Evolutionary conservation across 2,329 filamentous ascomycete genomes (phyloP).

Genomic region (Exophiala lecanii-corni): DNA sequence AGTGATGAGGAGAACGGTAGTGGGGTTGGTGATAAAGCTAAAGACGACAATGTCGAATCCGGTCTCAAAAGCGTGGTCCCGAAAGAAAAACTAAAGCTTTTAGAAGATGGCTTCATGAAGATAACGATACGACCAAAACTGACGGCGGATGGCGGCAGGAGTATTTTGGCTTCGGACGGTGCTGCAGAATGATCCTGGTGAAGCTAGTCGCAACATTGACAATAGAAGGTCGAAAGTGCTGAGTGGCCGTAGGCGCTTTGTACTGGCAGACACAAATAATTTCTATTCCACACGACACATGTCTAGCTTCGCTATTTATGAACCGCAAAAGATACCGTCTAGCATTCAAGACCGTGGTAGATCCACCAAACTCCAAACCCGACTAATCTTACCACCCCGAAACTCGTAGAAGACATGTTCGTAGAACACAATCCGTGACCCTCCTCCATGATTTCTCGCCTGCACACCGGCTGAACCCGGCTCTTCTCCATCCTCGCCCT

Average conservation of each 20-base stretch:
- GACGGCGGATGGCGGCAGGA: conserved; percentile 43
- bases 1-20: background rate
- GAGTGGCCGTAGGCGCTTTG: too few species aligned
- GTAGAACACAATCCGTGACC: conserved; percentile 11
- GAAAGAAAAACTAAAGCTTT: conserved; percentile 17
- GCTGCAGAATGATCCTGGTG: too few species aligned
- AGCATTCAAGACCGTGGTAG: too few species aligned
- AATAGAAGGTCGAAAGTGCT: too few species aligned
- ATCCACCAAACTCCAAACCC: conserved; percentile 18
- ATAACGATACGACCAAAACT: conserved; percentile 38
- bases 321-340: too few species aligned
- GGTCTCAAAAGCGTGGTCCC: background rate
- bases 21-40: background rate
- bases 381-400: conserved; percentile 13
- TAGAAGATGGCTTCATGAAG: conserved; percentile 32
- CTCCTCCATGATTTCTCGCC: too few species aligned
- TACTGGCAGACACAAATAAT: too few species aligned
- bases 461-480: background rate
- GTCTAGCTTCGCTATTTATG: too few species aligned
- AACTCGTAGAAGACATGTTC: conserved; percentile 19
- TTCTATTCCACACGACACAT: too few species aligned
- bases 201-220: too few species aligned
- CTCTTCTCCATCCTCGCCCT: conserved; percentile 2
- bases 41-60: background rate
- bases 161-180: conserved; percentile 29